Evolutionary conservation across 2,329 filamentous ascomycete genomes (phyloP).

Genomic region (Colletotrichum spinosum): DNA sequence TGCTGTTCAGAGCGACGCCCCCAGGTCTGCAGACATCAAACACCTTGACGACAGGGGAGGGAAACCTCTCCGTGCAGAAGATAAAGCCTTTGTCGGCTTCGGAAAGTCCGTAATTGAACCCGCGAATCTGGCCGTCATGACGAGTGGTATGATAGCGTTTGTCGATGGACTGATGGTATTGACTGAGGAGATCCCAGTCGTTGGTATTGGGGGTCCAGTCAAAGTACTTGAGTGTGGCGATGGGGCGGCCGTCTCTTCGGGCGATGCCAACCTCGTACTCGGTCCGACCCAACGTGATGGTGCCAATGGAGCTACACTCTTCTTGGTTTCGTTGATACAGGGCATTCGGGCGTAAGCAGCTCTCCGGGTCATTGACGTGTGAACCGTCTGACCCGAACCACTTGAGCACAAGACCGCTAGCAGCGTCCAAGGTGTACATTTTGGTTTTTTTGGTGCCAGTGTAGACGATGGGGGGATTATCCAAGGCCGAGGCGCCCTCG

Average conservation of each 20-base stretch:
- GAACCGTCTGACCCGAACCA: constrained; percentile 83
- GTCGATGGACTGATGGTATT: constrained; percentile 85
- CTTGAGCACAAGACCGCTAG: constrained; percentile 83
- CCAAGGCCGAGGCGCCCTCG: constrained; percentile 78
- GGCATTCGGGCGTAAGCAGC: constrained; percentile 77
- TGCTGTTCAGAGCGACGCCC: constrained; percentile 69
- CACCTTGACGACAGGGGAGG: constrained; percentile 80
- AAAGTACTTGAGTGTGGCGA: constrained; percentile 91
- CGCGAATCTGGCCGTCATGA: constrained; percentile 86
- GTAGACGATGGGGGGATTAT: constrained; percentile 84
- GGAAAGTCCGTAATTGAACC: constrained; percentile 72
- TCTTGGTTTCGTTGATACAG: constrained; percentile 75
- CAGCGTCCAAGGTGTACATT: constrained; percentile 89
- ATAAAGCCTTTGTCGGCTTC: constrained; percentile 48
- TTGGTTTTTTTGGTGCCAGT: constrained; percentile 92
- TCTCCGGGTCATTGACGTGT: constrained; percentile 76
- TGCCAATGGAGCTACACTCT: constrained; percentile 84
- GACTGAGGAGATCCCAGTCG: constrained; percentile 86
- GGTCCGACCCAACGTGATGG: constrained; percentile 84
- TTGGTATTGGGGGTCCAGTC: constrained; percentile 96
- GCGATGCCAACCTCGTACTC: constrained; percentile 93
- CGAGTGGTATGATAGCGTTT: constrained; percentile 89
- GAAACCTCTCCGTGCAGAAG: constrained; percentile 68
- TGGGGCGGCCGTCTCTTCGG: constrained; percentile 76
- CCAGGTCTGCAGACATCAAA: constrained; percentile 87